Evolutionary conservation across 1,284 basidiomycete species (phyloP), one percentile per base, ranked within the genome.

Genomic region (Austroboletus niveus): DNA sequence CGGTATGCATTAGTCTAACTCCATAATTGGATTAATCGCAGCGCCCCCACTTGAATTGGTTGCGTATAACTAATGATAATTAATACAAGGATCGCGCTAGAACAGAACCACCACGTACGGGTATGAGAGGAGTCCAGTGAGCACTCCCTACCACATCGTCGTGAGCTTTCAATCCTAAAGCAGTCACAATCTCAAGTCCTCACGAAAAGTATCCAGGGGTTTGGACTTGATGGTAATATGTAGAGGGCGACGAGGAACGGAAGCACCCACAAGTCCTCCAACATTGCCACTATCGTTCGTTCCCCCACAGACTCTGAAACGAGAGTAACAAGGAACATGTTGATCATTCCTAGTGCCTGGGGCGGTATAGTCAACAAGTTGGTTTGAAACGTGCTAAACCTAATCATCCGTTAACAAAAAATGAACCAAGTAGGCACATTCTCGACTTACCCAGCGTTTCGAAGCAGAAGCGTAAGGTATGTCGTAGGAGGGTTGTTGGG

Each of bases 321-420:
- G 15, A 77, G 48, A 0, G 77, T 74, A 41, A 78, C 69, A 12
- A 61, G 48, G 40, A 75, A 70, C 71, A 77, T 76, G 10, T 70
- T 74, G 22, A 77, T 50, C 36, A 77, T 73, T 3, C 69, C 70
- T 2, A 69, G 60, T 7, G 78, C 70, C 5, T 69, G 72, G 2
- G 72, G 75, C 0, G 84, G 82, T 45, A 87, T 81, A 5, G 74
- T 78, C 48, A 87, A 72, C 38, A 87, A 68, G 61, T 85, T 87
- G 20, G 80, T 75, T 50, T 79, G 59, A 46, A 83, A 77, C 1
- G 82, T 86, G 54, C 69, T 71, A 68, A 87, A 87, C 1, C 80
- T 80, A 46, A 24, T n/a, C 27, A n/a, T 2, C 17, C 8, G 49
- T 45, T 22, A 49, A 22, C 30, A 29, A 6, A 9, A 29, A 29